Evolutionary conservation across 1,139 yeast species (phyloP).

Genomic region (Zhuliangozyma blackwelliae): DNA sequence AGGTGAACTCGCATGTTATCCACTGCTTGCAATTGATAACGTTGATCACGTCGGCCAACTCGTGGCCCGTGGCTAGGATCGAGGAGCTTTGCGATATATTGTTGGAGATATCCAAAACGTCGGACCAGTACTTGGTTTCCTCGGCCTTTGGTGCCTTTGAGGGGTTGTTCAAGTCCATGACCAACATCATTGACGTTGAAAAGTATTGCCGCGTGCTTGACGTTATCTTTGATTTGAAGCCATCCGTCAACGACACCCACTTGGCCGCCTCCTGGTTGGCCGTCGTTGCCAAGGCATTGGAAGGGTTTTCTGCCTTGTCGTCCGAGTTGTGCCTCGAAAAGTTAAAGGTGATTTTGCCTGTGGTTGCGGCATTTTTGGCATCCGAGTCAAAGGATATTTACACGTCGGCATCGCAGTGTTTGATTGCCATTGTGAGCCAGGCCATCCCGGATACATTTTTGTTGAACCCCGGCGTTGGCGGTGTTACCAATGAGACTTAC

Average conservation of each 20-base stretch:
- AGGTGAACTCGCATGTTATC: conserved; percentile 53
- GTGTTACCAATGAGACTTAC: conserved; percentile 39
- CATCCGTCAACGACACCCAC: conserved; percentile 76
- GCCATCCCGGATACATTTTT: conserved; percentile 59
- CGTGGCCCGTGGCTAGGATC: conserved; percentile 74
- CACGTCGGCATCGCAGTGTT: conserved; percentile 79
- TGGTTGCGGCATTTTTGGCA: conserved; percentile 56
- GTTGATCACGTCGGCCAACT: conserved; percentile 63
- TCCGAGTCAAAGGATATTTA: conserved; percentile 68
- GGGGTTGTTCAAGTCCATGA: conserved; percentile 74
- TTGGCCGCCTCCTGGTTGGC: conserved; percentile 95
- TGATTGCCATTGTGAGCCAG: conserved; percentile 68
- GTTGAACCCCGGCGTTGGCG: conserved; percentile 44
- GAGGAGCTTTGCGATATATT: conserved; percentile 74
- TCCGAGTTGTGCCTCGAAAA: conserved; percentile 54
- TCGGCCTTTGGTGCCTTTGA: conserved; percentile 85
- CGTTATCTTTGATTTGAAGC: conserved; percentile 73
- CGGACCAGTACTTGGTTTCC: conserved; percentile 78
- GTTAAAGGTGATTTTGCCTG: conserved; percentile 53
- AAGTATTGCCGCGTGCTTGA: conserved; percentile 63
- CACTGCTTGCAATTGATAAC: conserved; percentile 75
- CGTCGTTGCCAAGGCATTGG: conserved; percentile 82
- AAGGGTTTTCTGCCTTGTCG: conserved; percentile 60
- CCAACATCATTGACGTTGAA: conserved; percentile 56
- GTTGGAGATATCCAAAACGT: conserved; percentile 70